Percentiles rank a stretch among this genome's conserved stretches.
Evolutionary conservation across 345 rosid genomes (phyloP).

Genomic region (Dipteronia dyeriana): DNA sequence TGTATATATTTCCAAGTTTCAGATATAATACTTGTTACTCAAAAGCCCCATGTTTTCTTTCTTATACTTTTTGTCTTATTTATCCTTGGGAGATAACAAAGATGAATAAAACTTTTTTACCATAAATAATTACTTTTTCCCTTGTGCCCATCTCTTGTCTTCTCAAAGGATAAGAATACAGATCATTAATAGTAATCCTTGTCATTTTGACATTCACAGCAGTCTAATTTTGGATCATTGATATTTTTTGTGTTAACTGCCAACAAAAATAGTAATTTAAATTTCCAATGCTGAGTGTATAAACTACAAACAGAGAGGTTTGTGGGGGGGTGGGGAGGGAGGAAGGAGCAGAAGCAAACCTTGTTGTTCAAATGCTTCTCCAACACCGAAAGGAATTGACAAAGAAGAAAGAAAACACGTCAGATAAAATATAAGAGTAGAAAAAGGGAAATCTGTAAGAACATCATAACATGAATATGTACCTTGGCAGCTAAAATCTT

Average conservation of each 20-base stretch:
- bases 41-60: background rate
- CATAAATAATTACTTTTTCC: background rate
- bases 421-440: conserved; percentile 25
- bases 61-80: background rate
- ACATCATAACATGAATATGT: conserved; percentile 10
- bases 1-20: background rate
- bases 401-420: conserved; percentile 28
- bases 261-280: background rate
- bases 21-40: background rate
- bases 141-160: background rate
- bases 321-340: background rate
- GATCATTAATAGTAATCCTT: background rate
- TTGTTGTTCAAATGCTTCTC: conserved; percentile 81
- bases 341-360: conserved; percentile 42
- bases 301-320: conserved; percentile 3
- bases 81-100: background rate
- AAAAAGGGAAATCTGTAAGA: background rate
- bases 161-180: background rate
- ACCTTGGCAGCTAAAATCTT: conserved; percentile 98
- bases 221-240: background rate
- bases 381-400: conserved; percentile 28
- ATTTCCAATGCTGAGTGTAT: background rate
- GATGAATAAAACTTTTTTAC: background rate
- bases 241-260: background rate
- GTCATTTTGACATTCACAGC: background rate